phyloP scores from a whole-genome alignment of 2,329 filamentous ascomycete species.

The Torrubiellomyces zombiae region DNA sequence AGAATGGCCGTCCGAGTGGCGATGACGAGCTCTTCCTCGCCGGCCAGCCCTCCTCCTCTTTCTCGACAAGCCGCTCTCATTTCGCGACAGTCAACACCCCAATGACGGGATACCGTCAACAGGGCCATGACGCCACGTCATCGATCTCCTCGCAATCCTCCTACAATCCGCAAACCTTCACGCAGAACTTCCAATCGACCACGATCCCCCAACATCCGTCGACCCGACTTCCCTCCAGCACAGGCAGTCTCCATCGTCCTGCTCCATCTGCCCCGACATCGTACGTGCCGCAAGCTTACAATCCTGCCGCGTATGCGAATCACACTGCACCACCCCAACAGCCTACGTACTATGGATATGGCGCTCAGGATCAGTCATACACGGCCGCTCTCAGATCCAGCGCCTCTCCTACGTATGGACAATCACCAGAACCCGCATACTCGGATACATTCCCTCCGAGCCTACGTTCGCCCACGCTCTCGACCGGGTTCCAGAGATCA shows the following conservation, averaged over 20 bases:
- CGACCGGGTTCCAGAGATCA: constrained; percentile 23
- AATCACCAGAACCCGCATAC: constrained; percentile 20
- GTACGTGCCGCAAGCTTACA: constrained; percentile 38
- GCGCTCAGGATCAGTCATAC: constrained; percentile 26
- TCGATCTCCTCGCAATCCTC: constrained; percentile 26
- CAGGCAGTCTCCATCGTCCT: constrained; percentile 12
- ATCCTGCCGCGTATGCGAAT: constrained; percentile 41
- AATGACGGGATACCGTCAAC: constrained; percentile 34
- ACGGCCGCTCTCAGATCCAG: constrained; percentile 19
- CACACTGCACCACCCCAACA: constrained; percentile 31
- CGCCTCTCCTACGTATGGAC: constrained; percentile 17
- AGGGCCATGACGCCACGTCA: constrained; percentile 29
- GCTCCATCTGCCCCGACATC: constrained; percentile 20
- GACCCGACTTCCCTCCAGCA: constrained; percentile 20
- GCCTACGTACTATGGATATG: constrained; percentile 31
- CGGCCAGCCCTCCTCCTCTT: constrained; percentile 8
- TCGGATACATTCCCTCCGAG: constrained; percentile 7
- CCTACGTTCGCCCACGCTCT: constrained; percentile 12
- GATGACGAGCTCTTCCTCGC: constrained; percentile 50
- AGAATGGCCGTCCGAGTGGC: constrained; percentile 4
- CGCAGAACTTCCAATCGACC: constrained; percentile 21
- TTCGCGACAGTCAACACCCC: constrained; percentile 27
- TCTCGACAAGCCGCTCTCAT: too few relatives aligned
- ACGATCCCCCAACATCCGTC: constrained; percentile 29
- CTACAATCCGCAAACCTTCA: constrained; percentile 58